Conservation (phyloP, 2,329 filamentous ascomycete species). For the Curvularia hawaiiensis region DNA sequence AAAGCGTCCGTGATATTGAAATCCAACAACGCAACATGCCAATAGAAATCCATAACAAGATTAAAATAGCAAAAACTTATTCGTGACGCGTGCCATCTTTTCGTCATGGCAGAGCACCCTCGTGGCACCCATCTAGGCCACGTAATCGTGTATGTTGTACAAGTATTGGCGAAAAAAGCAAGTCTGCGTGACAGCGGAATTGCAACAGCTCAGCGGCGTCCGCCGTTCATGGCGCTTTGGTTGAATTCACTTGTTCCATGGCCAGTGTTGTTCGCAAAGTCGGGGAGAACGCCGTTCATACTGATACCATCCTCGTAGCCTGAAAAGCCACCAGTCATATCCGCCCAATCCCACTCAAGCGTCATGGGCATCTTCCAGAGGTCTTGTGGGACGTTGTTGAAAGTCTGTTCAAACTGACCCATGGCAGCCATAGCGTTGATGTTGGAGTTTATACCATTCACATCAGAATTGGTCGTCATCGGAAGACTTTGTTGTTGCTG, state of each 20-base stretch:
- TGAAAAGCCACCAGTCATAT: conserved; percentile 48
- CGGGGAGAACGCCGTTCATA: conserved; percentile 47
- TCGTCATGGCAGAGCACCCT: not conserved
- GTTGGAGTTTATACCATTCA: conserved; percentile 30
- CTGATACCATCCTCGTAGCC: conserved; percentile 46
- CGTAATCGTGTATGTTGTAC: conserved; percentile 9
- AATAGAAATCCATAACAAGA: not conserved
- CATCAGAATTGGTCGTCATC: conserved; percentile 29
- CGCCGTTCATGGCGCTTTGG: conserved; percentile 40
- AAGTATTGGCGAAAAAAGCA: not conserved
- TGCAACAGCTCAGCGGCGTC: conserved; percentile 15
- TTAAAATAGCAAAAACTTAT: not conserved
- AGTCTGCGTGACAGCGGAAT: not conserved
- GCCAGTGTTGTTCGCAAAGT: conserved; percentile 31
- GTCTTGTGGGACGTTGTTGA: conserved; percentile 78
- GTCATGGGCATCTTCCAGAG: conserved; percentile 96
- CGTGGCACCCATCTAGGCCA: not conserved
- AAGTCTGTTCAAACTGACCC: conserved; percentile 75
- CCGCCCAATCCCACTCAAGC: conserved; percentile 84
- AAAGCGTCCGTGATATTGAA: not conserved
- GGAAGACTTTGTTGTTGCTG: conserved; percentile 34
- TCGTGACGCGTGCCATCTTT: not conserved
- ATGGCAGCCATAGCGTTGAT: conserved; percentile 41
- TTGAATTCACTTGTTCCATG: conserved; percentile 45
- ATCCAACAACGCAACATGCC: not conserved